Evolutionary conservation across 2,329 filamentous ascomycete species (phyloP), one percentile per base, ranked within the genome.

Genomic region (Scortechinia acanthostroma): DNA sequence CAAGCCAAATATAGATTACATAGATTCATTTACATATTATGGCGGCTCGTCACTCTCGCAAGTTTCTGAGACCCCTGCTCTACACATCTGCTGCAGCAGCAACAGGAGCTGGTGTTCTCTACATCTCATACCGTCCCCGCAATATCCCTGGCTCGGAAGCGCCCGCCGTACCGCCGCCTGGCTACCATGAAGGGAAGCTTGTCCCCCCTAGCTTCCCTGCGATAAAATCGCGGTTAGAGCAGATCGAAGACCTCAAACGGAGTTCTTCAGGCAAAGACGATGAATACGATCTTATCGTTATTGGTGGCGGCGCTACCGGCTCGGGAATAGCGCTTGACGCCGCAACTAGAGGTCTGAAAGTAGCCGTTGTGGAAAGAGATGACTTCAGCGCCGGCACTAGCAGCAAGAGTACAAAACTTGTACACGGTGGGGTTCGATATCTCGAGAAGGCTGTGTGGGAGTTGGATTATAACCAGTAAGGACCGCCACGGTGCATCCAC

Each of bases 361-460:
- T 93, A 48, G 87, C 88, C 13, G 66, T 91, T 43, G 85, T 93
- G 15, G 87, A 93, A 66, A 75, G 86, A 49, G 88, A 91, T 61
- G 87, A 93, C 64, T 93, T 91, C 61, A 83, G 83, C 54, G 76
- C 83, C 50, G 87, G 88, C 22, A 91, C 87, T 33, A 90, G 85
- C 68, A 88, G 84, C 63, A 91, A 91, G 70, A 90, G 85, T 67
- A 93, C 87, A 43, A 93, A 93, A 66, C 73, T 93, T 45, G 88
- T 93, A 16, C 87, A 93, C 64, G 87, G 87, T 53, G 87, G 87
- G 57, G 88, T 93, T 48, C 78, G 87, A 52, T 93, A 91, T 60
- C 71, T 93, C 47, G 88, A 93, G 63, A 93, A 93, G 70, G 87
- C 87, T 45, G 80, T 93, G 43, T 89, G 83, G 82, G 86, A 91